Conservation (phyloP, 2,329 filamentous ascomycete genomes). For the Cercospora brassicicola region DNA sequence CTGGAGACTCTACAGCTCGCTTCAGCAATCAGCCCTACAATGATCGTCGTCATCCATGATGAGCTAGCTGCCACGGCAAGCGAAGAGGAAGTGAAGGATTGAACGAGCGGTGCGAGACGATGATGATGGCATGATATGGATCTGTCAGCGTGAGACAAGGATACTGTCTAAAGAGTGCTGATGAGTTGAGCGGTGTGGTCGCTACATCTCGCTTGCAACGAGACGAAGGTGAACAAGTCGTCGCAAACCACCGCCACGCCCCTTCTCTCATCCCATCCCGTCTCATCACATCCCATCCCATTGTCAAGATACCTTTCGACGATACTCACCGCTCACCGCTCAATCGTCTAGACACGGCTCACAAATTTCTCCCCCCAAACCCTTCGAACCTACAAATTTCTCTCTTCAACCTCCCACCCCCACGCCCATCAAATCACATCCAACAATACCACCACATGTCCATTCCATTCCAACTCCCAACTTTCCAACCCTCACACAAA, state of each 20-base stretch:
- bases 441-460: background rate
- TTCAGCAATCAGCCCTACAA: background rate
- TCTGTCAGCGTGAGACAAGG: background rate
- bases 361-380: background rate
- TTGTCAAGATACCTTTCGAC: background rate
- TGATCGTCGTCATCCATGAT: background rate
- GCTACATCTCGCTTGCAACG: background rate
- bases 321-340: background rate
- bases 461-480: background rate
- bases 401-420: background rate
- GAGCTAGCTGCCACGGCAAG: background rate
- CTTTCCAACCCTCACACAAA: background rate
- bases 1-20: background rate
- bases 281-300: background rate
- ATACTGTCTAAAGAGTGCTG: background rate
- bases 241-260: background rate
- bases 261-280: background rate
- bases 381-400: background rate
- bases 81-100: background rate
- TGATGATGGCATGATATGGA: too few species aligned
- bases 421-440: background rate
- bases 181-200: background rate
- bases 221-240: background rate
- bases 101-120: background rate
- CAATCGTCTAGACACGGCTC: background rate